These are phyloP conservation scores for Dichotomopilus funicola DNA, from an alignment of 2,329 filamentous ascomycete species.

Conservation along the genomic window DNA sequence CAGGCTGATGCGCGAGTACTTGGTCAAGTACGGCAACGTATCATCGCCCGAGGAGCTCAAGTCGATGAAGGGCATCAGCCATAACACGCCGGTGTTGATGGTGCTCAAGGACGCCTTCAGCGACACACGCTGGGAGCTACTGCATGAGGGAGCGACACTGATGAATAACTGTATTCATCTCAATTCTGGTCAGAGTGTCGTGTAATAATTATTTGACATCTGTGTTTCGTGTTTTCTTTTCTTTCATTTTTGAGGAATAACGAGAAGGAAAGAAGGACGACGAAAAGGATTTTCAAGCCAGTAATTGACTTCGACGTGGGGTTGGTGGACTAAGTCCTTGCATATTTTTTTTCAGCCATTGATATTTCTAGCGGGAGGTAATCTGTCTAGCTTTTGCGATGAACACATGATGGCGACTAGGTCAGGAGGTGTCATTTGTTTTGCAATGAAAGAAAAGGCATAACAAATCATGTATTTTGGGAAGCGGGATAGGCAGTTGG, in stretches of 20 bases:
- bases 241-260: no score
- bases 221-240: not conserved
- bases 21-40: conserved; percentile 65
- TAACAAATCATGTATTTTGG: not conserved
- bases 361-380: not conserved
- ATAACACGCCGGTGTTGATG: conserved; percentile 73
- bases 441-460: not conserved
- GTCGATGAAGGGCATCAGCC: conserved; percentile 67
- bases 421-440: not conserved
- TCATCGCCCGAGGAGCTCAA: conserved; percentile 71
- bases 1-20: conserved; percentile 71
- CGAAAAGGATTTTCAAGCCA: not conserved
- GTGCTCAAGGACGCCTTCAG: conserved; percentile 76
- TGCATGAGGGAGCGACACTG: conserved; percentile 78
- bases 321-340: not conserved
- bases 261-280: not conserved
- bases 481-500: not conserved
- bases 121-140: conserved; percentile 81
- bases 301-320: no score
- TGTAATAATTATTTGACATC: not conserved
- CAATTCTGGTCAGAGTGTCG: conserved; percentile 28
- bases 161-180: conserved; percentile 72
- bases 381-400: not conserved
- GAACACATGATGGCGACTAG: not conserved
- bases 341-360: not conserved